Percentiles rank a stretch among this genome's conserved stretches.
Evolutionary conservation across 2,329 filamentous ascomycete genomes (phyloP).

Genomic region (Cercospora brassicicola): DNA sequence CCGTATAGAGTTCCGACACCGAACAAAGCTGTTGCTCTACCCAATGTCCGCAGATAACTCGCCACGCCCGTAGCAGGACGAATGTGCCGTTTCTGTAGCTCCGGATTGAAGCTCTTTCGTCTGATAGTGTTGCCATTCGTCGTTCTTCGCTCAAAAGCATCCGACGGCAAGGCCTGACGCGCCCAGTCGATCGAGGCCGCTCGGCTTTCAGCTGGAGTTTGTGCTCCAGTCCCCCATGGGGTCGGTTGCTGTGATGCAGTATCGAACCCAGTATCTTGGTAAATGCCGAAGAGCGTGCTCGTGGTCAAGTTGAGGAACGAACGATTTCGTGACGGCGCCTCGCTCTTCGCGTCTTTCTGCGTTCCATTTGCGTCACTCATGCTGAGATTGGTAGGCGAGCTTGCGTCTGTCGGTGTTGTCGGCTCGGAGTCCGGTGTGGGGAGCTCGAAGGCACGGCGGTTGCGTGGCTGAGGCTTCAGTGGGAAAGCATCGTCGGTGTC

Average conservation of each 20-base stretch:
- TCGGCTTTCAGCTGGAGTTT: conserved; percentile 57
- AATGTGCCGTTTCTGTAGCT: conserved; percentile 20
- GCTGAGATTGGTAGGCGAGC: conserved; percentile 36
- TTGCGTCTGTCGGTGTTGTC: conserved; percentile 21
- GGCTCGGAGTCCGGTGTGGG: conserved; percentile 39
- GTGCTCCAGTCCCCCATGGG: conserved; percentile 76
- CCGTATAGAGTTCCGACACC: conserved; percentile 80
- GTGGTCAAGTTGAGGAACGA: conserved; percentile 85
- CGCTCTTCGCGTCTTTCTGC: conserved; percentile 1
- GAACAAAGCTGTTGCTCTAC: conserved; percentile 61
- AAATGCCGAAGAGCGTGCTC: conserved; percentile 89
- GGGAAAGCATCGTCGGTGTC: conserved; percentile 28
- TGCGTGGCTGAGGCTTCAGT: conserved; percentile 60
- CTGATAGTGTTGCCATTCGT: conserved; percentile 27
- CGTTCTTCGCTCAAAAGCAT: conserved; percentile 26
- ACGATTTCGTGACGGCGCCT: conserved; percentile 58
- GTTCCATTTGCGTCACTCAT: conserved; percentile 1
- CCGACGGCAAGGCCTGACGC: conserved; percentile 27
- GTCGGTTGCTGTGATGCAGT: conserved; percentile 54
- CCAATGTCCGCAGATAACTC: conserved; percentile 47
- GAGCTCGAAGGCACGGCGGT: conserved; percentile 69
- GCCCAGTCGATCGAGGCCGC: conserved; percentile 32
- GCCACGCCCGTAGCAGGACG: conserved; percentile 32
- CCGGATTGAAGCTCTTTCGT: conserved; percentile 31
- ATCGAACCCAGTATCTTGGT: conserved; percentile 64